phyloP scores from a whole-genome alignment of 2,329 filamentous ascomycete genomes.

The Fusarium gaditjirri region DNA sequence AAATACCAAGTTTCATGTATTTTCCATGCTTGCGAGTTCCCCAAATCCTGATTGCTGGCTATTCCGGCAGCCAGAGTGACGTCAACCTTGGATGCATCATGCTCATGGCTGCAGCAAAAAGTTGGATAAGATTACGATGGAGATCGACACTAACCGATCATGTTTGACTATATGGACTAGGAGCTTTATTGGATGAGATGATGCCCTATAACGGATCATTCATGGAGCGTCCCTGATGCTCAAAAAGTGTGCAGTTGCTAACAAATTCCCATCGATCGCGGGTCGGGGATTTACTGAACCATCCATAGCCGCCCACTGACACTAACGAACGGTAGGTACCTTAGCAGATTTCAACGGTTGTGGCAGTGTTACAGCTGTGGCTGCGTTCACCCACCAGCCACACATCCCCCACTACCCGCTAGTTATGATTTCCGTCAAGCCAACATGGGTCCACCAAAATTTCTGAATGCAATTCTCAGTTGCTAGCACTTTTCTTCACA shows the following conservation, averaged over 20 bases:
- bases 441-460: conserved; percentile 41
- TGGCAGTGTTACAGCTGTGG: background rate
- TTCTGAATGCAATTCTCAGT: conserved; percentile 35
- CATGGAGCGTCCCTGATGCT: conserved; percentile 10
- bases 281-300: conserved; percentile 11
- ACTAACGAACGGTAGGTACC: background rate
- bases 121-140: conserved; percentile 40
- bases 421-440: background rate
- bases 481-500: conserved; percentile 30
- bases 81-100: conserved; percentile 35
- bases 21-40: conserved; percentile 38
- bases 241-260: background rate
- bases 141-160: conserved; percentile 37
- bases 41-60: conserved; percentile 46
- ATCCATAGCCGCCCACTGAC: conserved; percentile 14
- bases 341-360: conserved; percentile 10
- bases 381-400: conserved; percentile 4
- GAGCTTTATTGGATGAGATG: conserved; percentile 8
- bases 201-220: background rate
- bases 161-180: conserved; percentile 5
- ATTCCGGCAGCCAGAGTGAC: conserved; percentile 37
- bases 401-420: conserved; percentile 39
- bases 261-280: background rate
- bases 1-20: conserved; percentile 25
- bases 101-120: conserved; percentile 21